Conservation (phyloP, 345 rosid species). For the Dovyalis caffra region DNA sequence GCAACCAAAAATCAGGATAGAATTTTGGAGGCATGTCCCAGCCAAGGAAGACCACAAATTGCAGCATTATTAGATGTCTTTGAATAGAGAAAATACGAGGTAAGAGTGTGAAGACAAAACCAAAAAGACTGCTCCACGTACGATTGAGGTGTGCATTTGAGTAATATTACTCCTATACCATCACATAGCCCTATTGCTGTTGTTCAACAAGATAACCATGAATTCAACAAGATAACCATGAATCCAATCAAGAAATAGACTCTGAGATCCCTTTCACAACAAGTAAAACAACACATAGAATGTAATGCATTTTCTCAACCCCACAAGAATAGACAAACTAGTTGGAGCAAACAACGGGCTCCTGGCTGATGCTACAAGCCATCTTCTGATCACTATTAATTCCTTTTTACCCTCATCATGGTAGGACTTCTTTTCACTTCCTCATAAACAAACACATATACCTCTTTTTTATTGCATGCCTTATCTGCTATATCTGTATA, state of each 20-base stretch:
- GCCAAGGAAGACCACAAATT: not conserved
- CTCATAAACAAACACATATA: too few relatives aligned
- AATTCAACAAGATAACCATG: too few relatives aligned
- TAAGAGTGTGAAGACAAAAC: not conserved
- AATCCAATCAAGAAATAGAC: not conserved
- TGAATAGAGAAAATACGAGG: not conserved
- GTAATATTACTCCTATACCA: not conserved
- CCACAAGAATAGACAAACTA: not conserved
- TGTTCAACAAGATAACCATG: too few relatives aligned
- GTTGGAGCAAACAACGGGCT: not conserved
- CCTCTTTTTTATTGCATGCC: too few relatives aligned
- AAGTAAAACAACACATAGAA: not conserved
- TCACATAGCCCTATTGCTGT: too few relatives aligned
- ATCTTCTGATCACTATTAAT: conserved; percentile 4
- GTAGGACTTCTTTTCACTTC: not conserved
- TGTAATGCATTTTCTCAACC: not conserved
- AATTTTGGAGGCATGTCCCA: not conserved
- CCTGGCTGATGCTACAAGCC: not conserved
- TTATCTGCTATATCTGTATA: too few relatives aligned
- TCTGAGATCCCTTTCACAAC: not conserved
- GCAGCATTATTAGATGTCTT: not conserved
- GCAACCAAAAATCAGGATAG: not conserved
- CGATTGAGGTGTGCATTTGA: not conserved
- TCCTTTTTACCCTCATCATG: not conserved
- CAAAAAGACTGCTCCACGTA: not conserved